A percentile compares a stretch with the other conserved stretches of the same genome.
Conservation (phyloP, 495 filamentous ascomycete species). For the Aspergillus mulundensis region DNA sequence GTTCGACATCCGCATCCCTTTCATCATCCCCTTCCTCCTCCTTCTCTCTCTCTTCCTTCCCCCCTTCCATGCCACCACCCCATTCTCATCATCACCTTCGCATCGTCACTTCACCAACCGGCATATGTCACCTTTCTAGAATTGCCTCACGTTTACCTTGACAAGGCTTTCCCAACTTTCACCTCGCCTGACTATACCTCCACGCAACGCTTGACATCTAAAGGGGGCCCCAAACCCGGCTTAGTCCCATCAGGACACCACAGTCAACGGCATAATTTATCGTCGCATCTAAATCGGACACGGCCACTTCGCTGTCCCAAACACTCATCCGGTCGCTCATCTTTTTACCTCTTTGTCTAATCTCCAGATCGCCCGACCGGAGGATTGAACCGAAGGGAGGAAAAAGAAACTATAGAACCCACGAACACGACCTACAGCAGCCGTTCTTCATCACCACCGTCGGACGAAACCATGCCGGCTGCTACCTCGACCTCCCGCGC, state of each 20-base stretch:
- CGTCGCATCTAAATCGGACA: constrained; percentile 15
- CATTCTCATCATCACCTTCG: constrained; percentile 19
- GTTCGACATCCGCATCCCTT: constrained; percentile 26
- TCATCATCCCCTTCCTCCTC: constrained; percentile 20
- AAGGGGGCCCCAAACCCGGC: constrained; percentile 14
- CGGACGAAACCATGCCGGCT: constrained; percentile 28
- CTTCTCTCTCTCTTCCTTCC: constrained; percentile 16
- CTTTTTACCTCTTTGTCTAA: background rate
- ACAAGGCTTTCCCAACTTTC: constrained; percentile 21
- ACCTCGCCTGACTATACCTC: constrained; percentile 23
- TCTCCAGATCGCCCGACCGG: constrained; percentile 6
- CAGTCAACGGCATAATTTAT: constrained; percentile 15
- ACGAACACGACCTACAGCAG: background rate
- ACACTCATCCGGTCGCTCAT: background rate
- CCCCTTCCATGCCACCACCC: constrained; percentile 13
- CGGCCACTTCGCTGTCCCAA: constrained; percentile 6
- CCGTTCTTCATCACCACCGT: background rate
- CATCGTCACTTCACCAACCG: constrained; percentile 18
- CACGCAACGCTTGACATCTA: constrained; percentile 16
- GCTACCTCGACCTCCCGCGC: constrained; percentile 18
- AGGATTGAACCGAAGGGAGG: background rate
- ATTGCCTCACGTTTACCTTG: constrained; percentile 18
- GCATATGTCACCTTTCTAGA: constrained; percentile 27
- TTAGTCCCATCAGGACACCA: constrained; percentile 13
- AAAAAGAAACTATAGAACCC: constrained; percentile 2